A percentile compares a stretch with the other conserved stretches of the same genome.
These are phyloP conservation scores for Hygrophila difformis DNA, from an alignment of 257 asterid species.

Conservation along the genomic window DNA sequence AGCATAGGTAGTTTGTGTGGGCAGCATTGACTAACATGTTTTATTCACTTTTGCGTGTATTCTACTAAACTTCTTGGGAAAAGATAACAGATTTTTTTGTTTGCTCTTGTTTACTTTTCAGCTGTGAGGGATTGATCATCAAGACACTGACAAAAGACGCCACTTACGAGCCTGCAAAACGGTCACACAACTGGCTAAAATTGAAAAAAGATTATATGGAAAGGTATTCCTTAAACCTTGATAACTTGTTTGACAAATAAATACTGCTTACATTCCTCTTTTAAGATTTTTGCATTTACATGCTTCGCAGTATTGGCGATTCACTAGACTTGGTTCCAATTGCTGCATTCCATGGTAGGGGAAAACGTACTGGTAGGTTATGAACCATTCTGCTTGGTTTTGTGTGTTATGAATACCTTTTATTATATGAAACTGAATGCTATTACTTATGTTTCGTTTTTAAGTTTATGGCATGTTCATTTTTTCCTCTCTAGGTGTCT, in stretches of 20 bases:
- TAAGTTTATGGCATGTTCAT: constrained; percentile 7
- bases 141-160: constrained; percentile 87
- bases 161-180: constrained; percentile 87
- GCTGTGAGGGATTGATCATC: constrained; percentile 92
- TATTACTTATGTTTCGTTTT: constrained; percentile 2
- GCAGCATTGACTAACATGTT: neutral
- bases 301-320: constrained; percentile 72
- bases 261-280: constrained; percentile 10
- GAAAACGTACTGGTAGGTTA: constrained; percentile 79
- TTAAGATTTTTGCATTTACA: constrained; percentile 10
- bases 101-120: constrained; percentile 21
- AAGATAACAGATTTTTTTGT: neutral
- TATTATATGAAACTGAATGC: no score
- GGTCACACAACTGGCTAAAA: constrained; percentile 89
- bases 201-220: constrained; percentile 94
- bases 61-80: neutral
- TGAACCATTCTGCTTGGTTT: constrained; percentile 7
- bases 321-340: constrained; percentile 97
- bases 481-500: constrained; percentile 50
- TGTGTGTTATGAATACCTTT: constrained; percentile 3
- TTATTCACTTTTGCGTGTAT: neutral
- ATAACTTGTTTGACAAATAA: constrained; percentile 11
- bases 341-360: constrained; percentile 93
- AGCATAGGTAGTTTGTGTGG: neutral
- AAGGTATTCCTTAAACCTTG: constrained; percentile 31